Base-by-base conservation (phyloP, 2,329 filamentous ascomycete genomes). In the Fusarium newnesense region DNA sequence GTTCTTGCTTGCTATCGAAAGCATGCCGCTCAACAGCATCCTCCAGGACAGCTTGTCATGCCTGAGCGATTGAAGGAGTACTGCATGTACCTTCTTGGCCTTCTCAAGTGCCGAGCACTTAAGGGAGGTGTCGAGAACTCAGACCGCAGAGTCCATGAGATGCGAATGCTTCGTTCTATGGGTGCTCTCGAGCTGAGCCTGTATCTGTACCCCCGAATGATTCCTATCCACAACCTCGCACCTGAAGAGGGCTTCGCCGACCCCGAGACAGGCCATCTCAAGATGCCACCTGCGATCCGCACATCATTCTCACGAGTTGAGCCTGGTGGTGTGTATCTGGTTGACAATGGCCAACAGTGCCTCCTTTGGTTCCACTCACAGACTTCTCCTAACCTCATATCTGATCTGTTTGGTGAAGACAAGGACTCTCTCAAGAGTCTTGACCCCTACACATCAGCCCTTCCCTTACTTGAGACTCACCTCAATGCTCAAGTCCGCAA, bases 21-120 rank as follows among this genome's bases (percentile, higher is more conserved):
- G 84, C 93, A 97, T 82, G 96, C 96, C 77, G 93, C 94, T 9
- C 86, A 90, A 5, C 93, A 93, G 64, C 94, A 97, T 78, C 96
- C 96, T 13, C 94, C 95, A 4, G 94, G 95, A 9, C 95, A 99
- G 82, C 89, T 99, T 36, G 95, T 99, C 36, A 91, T 99, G 83
- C 96, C 96, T 0, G 96, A 99, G 83, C 94, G 96, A 75, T 88
- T 99, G 36, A 98, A 98, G 81, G 96, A 99, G 80, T 95, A 97
- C 77, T 91, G 93, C 78, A 98, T 99, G 95, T 98, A 96, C 82
- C 94, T 97, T 83, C 91, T 99, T 15, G 92, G 93, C 53, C 85
- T 98, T 72, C 85, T 97, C 80, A 99, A 99, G 83, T 95, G 91
- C 64, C 91, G 96, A 65, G 95, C 96, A 6, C 95, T 98, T 85